Conservation (phyloP, 805 yeast species). For the Saccharomycopsis fermentans region DNA sequence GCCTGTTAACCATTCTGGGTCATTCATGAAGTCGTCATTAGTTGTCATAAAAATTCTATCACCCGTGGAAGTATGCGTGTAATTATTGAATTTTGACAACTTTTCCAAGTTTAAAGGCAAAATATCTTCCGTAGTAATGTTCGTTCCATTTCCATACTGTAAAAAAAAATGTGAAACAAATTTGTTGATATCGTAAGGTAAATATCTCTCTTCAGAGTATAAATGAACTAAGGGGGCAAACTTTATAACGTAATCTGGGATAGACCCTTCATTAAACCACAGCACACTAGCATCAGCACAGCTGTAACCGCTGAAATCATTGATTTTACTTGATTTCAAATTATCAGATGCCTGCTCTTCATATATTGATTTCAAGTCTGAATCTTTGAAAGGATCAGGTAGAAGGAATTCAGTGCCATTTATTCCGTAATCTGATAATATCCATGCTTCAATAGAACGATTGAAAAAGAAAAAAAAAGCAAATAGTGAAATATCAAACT, state of each 20-base stretch:
- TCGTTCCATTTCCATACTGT: conserved; percentile 40
- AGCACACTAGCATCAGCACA: neutral
- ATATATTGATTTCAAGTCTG: conserved; percentile 5
- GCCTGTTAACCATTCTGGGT: conserved; percentile 86
- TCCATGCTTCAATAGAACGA: neutral
- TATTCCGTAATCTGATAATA: neutral
- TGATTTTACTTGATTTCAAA: neutral
- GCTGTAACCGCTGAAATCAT: neutral
- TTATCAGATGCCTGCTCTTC: neutral
- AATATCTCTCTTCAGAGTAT: conserved; percentile 79
- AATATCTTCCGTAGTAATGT: conserved; percentile 23
- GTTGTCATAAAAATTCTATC: conserved; percentile 50
- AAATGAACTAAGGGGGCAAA: conserved; percentile 73
- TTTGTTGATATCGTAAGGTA: conserved; percentile 71
- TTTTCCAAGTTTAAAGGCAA: conserved; percentile 24
- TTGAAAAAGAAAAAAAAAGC: neutral
- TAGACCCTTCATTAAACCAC: conserved; percentile 33
- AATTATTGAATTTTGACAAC: conserved; percentile 23
- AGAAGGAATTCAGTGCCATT: conserved; percentile 1
- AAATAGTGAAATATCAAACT: neutral
- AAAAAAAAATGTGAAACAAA: conserved; percentile 60
- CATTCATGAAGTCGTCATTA: conserved; percentile 53
- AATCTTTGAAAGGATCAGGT: conserved; percentile 9
- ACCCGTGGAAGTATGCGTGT: conserved; percentile 23
- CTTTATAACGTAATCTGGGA: conserved; percentile 55